Percentiles rank a stretch among this genome's conserved stretches.
Conservation (phyloP, 306 rosid species). For the Senna tora region DNA sequence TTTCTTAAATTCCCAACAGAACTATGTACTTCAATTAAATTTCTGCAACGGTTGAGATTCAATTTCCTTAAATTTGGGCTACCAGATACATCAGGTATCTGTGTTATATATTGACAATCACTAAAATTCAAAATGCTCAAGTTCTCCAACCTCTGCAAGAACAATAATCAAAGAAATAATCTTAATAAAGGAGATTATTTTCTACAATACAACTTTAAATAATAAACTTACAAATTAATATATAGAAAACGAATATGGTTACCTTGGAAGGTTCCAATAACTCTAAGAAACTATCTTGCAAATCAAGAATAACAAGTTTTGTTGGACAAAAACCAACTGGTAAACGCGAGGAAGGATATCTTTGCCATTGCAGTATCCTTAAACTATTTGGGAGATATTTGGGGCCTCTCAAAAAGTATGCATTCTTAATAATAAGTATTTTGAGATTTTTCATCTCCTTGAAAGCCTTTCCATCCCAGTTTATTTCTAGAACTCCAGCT, state of each 20-base stretch:
- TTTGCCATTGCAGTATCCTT: too few species aligned
- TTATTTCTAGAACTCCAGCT: background rate
- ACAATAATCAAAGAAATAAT: background rate
- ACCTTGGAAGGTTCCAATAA: too few species aligned
- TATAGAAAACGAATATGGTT: too few species aligned
- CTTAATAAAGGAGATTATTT: too few species aligned
- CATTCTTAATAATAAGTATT: background rate
- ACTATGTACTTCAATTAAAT: constrained; percentile 8
- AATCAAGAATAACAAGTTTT: constrained; percentile 21
- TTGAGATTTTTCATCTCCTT: background rate
- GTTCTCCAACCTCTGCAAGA: constrained; percentile 13
- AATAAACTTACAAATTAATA: too few species aligned
- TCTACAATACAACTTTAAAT: too few species aligned
- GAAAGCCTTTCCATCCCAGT: constrained; percentile 33
- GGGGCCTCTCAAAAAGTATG: too few species aligned
- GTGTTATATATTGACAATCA: background rate
- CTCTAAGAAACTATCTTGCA: background rate
- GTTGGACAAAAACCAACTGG: background rate
- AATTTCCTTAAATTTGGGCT: constrained; percentile 16
- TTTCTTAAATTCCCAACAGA: background rate
- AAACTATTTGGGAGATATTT: too few species aligned
- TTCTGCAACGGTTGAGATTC: background rate
- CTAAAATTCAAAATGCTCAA: background rate
- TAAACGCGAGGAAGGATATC: constrained; percentile 25
- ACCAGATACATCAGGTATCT: constrained; percentile 23